Conservation (phyloP, 179 eudicot genomes). For the Gypsophila paniculata region DNA sequence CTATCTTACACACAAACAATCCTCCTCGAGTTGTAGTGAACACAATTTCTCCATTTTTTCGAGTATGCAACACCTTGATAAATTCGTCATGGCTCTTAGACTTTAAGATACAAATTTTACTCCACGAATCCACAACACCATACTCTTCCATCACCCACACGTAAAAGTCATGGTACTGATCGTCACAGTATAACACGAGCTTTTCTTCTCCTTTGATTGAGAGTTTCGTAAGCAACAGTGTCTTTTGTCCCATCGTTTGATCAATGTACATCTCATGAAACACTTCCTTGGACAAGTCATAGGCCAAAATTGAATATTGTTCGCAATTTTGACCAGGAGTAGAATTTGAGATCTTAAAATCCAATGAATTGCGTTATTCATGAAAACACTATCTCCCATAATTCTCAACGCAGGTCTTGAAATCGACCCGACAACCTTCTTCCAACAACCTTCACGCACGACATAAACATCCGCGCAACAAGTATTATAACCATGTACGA, state of each 20-base stretch:
- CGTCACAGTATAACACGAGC: too few species aligned
- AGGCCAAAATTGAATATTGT: too few species aligned
- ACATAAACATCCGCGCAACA: constrained; percentile 14
- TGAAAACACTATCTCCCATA: constrained; percentile 7
- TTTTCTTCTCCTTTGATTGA: background rate
- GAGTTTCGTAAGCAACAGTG: background rate
- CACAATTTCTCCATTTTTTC: background rate
- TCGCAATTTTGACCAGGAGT: too few species aligned
- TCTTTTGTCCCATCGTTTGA: background rate
- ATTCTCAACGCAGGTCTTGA: background rate
- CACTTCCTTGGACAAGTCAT: too few species aligned
- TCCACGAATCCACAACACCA: constrained; percentile 13
- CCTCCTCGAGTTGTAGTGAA: background rate
- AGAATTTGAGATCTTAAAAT: background rate
- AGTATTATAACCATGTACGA: background rate
- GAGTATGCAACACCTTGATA: constrained; percentile 5
- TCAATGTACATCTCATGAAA: too few species aligned
- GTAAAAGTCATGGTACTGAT: background rate
- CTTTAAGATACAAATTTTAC: background rate
- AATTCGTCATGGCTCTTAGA: background rate
- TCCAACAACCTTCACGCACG: background rate
- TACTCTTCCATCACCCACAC: constrained; percentile 19
- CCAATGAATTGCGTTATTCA: constrained; percentile 21
- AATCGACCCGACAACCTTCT: background rate
- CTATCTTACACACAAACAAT: background rate